Evolutionary conservation across 768 basidiomycete species (phyloP), one percentile per base, ranked within the genome.

Genomic region (Boletus vermiculosoides): DNA sequence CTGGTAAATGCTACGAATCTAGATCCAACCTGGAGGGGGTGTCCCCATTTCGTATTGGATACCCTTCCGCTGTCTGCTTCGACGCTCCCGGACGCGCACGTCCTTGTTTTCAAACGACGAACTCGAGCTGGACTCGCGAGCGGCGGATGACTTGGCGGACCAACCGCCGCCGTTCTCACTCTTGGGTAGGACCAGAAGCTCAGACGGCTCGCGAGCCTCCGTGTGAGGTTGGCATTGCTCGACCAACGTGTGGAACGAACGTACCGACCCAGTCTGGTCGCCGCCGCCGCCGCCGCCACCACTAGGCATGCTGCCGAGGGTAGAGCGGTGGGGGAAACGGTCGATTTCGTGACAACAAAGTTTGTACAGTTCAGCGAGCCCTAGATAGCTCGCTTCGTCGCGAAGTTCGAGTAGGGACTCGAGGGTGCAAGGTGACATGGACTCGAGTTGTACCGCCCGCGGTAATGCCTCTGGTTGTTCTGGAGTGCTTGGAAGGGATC

Each of bases 381-480:
- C 84, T n/a, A 93, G 82, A 65, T 84, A 91, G 41, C 76, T 76
- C 2, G 91, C 87, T 67, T 94, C 91, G 60, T 93, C 90, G 12
- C 90, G 83, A 23, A 92, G 81, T 58, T 90, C 87, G 44, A 90
- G 78, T 23, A 93, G 79, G 1, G 74, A 75, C 52, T 91, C 90
- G 20, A 91, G 74, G 11, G 83, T 82, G 2, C 77, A 65, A 18
- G 71, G 73, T 7, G 77, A 77, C 25, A 72, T 71, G 33, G 78
- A 74, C 37, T 72, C 72, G 22, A 82, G 77, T 56, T 82, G 83
- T 2, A 82, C 78, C 6, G 80, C 78, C 25, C 83, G 83, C 1
- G 90, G 90, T 6, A 92, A 79, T 8, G 69, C 59, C 39, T 83
- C 79, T 8, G 81, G 77, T 22, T 75, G 69, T 36, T 82, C 82